phyloP scores from a whole-genome alignment of 768 basidiomycete species.

The Termitomyces sp. region DNA sequence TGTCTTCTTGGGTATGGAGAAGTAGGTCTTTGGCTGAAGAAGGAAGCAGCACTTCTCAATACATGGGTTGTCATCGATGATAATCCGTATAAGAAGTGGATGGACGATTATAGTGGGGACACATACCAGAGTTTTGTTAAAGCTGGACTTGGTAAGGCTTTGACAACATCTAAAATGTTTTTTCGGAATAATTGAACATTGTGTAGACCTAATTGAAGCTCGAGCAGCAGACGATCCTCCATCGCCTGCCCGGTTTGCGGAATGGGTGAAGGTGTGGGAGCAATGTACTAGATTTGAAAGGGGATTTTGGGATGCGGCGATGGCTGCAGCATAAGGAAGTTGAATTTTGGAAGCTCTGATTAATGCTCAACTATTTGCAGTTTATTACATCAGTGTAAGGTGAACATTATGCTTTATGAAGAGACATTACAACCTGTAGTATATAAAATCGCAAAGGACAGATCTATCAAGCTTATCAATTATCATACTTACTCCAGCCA shows the following conservation, averaged over 20 bases:
- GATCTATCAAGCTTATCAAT: not conserved
- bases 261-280: constrained; percentile 71
- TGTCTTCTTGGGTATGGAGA: constrained; percentile 92
- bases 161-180: not conserved
- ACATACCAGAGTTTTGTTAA: constrained; percentile 69
- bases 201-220: constrained; percentile 66
- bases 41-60: constrained; percentile 37
- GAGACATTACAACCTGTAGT: not conserved
- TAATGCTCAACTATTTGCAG: not conserved
- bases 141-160: constrained; percentile 60
- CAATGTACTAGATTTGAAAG: constrained; percentile 74
- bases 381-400: not conserved
- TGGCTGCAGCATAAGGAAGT: constrained; percentile 18
- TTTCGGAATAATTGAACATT: not conserved
- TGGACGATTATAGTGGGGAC: constrained; percentile 72
- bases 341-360: not conserved
- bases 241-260: constrained; percentile 47
- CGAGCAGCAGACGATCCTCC: constrained; percentile 59
- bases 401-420: not conserved
- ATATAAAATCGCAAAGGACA: not conserved
- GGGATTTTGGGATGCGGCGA: constrained; percentile 77
- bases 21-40: constrained; percentile 79
- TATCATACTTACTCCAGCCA: not conserved
- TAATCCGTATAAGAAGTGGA: constrained; percentile 75
- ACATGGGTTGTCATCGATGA: constrained; percentile 55